A percentile compares a stretch with the other conserved stretches of the same genome.
Conservation (phyloP, 495 filamentous ascomycete species). For the Aspergillus heteromorphus region DNA sequence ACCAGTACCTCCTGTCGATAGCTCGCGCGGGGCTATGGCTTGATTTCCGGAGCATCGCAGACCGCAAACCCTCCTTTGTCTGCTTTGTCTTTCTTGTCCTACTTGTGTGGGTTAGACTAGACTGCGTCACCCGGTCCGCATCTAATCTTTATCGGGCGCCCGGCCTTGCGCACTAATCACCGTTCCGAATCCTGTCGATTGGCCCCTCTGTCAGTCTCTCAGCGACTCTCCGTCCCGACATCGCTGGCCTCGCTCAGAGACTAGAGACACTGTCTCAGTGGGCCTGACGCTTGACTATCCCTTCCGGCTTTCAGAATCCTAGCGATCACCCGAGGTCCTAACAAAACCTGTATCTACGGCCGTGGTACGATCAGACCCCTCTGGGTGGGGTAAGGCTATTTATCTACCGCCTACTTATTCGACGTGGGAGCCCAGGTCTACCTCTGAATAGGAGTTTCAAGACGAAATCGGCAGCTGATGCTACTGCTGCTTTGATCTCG, state of each 20-base stretch:
- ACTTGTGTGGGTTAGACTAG: too few species aligned
- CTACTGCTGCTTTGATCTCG: constrained; percentile 5
- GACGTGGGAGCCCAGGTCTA: not conserved
- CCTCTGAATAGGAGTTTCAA: not conserved
- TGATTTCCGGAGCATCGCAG: not conserved
- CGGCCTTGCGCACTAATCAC: too few species aligned
- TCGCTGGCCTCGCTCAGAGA: not conserved
- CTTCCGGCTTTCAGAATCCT: not conserved
- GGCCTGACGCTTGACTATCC: not conserved
- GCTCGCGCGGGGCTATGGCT: not conserved
- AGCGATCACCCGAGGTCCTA: not conserved
- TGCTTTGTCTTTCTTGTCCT: too few species aligned
- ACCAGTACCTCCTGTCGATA: not conserved
- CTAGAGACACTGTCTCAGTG: not conserved
- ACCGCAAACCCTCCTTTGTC: not conserved
- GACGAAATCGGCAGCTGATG: not conserved
- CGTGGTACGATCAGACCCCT: constrained; percentile 1
- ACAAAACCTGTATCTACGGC: not conserved
- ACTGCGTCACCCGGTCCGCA: too few species aligned
- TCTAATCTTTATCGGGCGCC: too few species aligned
- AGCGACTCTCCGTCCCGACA: not conserved
- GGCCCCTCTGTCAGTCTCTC: too few species aligned
- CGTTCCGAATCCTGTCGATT: too few species aligned
- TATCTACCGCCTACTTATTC: not conserved
- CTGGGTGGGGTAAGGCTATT: not conserved